Percentiles rank a stretch among this genome's conserved stretches.
Conservation (phyloP, 2,329 filamentous ascomycete genomes). For the Cladosporium sp. region DNA sequence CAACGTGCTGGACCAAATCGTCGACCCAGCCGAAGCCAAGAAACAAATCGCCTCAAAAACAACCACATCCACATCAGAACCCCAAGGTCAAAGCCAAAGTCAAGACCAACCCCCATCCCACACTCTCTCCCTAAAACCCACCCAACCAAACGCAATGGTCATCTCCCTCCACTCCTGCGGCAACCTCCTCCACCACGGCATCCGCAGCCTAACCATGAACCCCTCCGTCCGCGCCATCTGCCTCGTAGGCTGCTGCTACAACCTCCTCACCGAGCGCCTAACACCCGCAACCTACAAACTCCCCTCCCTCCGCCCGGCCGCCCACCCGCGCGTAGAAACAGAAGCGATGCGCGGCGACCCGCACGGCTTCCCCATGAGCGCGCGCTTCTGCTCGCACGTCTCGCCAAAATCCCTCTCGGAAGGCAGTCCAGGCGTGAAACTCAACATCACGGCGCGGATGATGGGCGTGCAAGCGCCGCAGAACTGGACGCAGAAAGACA, state of each 20-base stretch:
- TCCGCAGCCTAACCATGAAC: conserved; percentile 81
- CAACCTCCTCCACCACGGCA: conserved; percentile 91
- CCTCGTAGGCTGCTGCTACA: conserved; percentile 98
- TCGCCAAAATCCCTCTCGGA: conserved; percentile 28
- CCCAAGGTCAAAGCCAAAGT: not conserved
- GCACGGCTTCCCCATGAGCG: conserved; percentile 90
- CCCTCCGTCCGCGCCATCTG: conserved; percentile 82
- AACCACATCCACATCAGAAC: not conserved
- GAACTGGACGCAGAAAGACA: conserved; percentile 83
- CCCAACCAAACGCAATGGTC: conserved; percentile 60
- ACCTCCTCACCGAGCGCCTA: conserved; percentile 84
- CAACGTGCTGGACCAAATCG: conserved; percentile 57
- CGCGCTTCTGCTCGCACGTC: conserved; percentile 54
- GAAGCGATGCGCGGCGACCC: conserved; percentile 65
- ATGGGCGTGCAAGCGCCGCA: conserved; percentile 95
- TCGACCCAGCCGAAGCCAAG: conserved; percentile 9
- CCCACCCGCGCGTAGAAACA: conserved; percentile 59
- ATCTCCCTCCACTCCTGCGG: conserved; percentile 96
- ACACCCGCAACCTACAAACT: conserved; percentile 84
- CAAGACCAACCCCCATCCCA: conserved; percentile 21
- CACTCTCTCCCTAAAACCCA: conserved; percentile 12
- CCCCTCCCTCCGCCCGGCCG: conserved; percentile 66
- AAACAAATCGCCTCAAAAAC: conserved; percentile 11
- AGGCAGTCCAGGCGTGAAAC: conserved; percentile 56
- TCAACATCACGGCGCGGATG: conserved; percentile 96